Percentiles rank a stretch among this genome's conserved stretches.
Conservation (phyloP, 139 green algal species). For the Auxenochlorella pyrenoidosa region DNA sequence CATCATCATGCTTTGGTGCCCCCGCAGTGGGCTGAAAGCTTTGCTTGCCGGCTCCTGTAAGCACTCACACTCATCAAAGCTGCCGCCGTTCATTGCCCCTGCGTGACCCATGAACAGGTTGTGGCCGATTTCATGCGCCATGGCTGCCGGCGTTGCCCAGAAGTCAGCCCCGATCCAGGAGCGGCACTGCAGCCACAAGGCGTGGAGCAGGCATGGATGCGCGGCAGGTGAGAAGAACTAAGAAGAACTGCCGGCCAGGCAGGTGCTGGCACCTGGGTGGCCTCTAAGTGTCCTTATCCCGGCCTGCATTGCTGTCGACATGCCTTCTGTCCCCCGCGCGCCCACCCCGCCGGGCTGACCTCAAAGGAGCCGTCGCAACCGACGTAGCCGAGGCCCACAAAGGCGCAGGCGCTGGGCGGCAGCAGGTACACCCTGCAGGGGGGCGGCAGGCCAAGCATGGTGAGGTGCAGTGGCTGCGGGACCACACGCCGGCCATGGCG, state of each 20-base stretch:
- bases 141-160: background rate
- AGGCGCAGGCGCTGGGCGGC: background rate
- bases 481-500: no score
- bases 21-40: no score
- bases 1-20: no score
- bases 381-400: background rate
- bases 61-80: background rate
- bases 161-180: background rate
- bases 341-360: background rate
- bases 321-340: no score
- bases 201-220: background rate
- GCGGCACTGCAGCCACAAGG: background rate
- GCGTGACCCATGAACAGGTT: slow-evolving; percentile 20
- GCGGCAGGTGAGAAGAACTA: background rate
- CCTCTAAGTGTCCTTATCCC: no score
- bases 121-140: slow-evolving; percentile 20
- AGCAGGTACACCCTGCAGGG: slow-evolving; percentile 20
- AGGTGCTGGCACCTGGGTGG: background rate
- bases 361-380: slow-evolving; percentile 1
- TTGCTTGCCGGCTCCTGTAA: no score
- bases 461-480: no score
- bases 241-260: background rate
- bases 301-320: no score
- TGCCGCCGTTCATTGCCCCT: background rate
- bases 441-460: no score